phyloP scores from a whole-genome alignment of 148 eudicot genomes.

The Pharnaceum exiguum region DNA sequence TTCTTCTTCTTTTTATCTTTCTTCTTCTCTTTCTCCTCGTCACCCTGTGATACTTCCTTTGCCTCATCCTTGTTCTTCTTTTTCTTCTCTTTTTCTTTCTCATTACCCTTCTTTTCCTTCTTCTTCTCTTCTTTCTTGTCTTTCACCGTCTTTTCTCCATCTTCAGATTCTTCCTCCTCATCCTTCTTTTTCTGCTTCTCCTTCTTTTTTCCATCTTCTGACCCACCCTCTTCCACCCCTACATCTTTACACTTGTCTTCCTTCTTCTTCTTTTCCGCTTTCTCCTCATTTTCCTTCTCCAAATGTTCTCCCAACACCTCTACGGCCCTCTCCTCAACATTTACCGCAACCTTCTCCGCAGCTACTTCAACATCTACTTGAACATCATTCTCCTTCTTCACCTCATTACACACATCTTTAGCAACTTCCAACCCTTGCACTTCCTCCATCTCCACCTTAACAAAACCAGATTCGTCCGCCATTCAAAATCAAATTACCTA shows the following conservation, averaged over 20 bases:
- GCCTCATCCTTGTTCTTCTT: not conserved
- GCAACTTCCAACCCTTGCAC: slow-evolving; percentile 9
- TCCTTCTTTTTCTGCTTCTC: not conserved
- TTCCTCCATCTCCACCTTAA: slow-evolving; percentile 24
- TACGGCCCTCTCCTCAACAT: too few relatives aligned
- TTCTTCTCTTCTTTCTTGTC: not conserved
- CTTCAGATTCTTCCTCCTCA: not conserved
- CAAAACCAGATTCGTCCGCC: slow-evolving; percentile 19
- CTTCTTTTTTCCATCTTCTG: not conserved
- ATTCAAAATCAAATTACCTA: too few relatives aligned
- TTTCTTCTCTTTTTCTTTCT: not conserved
- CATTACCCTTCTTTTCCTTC: not conserved
- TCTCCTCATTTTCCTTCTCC: not conserved
- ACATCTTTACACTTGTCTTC: too few relatives aligned
- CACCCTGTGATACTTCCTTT: slow-evolving; percentile 4
- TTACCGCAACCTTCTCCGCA: slow-evolving; percentile 6
- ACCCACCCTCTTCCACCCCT: not conserved
- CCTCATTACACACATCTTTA: slow-evolving; percentile 1
- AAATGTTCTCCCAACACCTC: not conserved
- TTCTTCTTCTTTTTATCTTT: slow-evolving; percentile 20
- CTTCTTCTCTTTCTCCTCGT: slow-evolving; percentile 15
- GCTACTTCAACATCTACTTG: slow-evolving; percentile 8
- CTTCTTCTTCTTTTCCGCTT: not conserved
- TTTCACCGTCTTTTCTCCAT: not conserved
- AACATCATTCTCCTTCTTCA: not conserved